Percentiles rank a stretch among this genome's conserved stretches.
phyloP scores from a whole-genome alignment of 1,284 basidiomycete genomes.

The Marasmius sp. region DNA sequence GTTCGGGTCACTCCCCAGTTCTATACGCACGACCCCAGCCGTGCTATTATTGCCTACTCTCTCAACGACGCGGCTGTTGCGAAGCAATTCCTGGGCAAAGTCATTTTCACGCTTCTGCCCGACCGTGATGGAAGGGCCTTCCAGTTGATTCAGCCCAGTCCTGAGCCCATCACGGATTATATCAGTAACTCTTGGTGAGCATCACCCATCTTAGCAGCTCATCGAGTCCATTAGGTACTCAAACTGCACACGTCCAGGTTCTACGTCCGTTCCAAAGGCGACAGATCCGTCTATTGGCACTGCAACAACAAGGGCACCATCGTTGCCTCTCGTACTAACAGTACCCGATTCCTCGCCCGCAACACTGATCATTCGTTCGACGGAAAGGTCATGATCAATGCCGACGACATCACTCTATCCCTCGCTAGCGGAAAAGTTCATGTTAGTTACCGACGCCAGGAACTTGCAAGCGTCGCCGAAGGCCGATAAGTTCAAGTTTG shows the following conservation, averaged over 20 bases:
- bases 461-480: background rate
- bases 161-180: conserved; percentile 8
- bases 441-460: background rate
- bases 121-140: background rate
- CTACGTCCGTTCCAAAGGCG: conserved; percentile 14
- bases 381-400: background rate
- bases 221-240: background rate
- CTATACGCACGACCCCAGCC: conserved; percentile 7
- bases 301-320: background rate
- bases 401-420: background rate
- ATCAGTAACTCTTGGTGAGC: conserved; percentile 14
- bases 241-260: conserved; percentile 3
- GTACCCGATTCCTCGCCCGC: background rate
- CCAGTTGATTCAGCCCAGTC: background rate
- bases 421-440: background rate
- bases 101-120: conserved; percentile 12
- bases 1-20: conserved; percentile 13
- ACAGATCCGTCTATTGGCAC: conserved; percentile 12
- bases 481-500: background rate
- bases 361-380: background rate
- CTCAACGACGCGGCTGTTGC: conserved; percentile 2
- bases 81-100: conserved; percentile 6
- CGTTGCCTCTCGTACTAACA: background rate
- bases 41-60: background rate
- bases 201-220: background rate